Percentiles rank a stretch among this genome's conserved stretches.
Conservation (phyloP, 2,329 filamentous ascomycete species). For the Xylaria sp. region DNA sequence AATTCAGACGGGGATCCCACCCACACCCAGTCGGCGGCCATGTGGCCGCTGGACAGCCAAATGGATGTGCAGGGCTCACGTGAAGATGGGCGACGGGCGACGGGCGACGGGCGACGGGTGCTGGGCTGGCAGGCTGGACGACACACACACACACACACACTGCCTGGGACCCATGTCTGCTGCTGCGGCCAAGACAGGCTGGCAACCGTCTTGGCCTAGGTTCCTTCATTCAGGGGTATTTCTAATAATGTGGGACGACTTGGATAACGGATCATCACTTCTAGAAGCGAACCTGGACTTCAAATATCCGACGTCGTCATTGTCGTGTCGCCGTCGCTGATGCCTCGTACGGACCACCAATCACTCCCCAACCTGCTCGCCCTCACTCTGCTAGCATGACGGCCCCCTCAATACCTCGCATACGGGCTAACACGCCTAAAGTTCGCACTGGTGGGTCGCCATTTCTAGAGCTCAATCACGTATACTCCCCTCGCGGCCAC, state of each 20-base stretch:
- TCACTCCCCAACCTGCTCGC: background rate
- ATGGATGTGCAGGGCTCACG: no score
- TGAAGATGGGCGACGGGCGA: no score
- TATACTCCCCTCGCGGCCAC: background rate
- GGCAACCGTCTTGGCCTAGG: background rate
- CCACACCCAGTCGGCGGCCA: background rate
- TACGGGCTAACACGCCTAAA: slow-evolving; percentile 20
- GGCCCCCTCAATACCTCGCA: slow-evolving; percentile 20
- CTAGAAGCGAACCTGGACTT: background rate
- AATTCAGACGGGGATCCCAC: no score
- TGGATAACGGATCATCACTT: background rate
- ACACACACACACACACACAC: background rate
- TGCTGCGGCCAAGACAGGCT: background rate
- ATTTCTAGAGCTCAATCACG: background rate
- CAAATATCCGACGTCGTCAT: background rate
- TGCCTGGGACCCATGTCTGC: background rate
- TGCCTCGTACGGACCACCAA: slow-evolving; percentile 2
- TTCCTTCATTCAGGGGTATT: background rate
- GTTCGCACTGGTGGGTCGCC: slow-evolving; percentile 23
- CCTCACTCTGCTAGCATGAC: slow-evolving; percentile 12
- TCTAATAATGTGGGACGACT: background rate
- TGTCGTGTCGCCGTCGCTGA: no score
- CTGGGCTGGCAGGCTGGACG: no score
- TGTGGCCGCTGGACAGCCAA: background rate
- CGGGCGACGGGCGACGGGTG: no score